Evolutionary conservation across 1,284 basidiomycete species (phyloP), one percentile per base, ranked within the genome.

Genomic region (Anthracocystis setariae): DNA sequence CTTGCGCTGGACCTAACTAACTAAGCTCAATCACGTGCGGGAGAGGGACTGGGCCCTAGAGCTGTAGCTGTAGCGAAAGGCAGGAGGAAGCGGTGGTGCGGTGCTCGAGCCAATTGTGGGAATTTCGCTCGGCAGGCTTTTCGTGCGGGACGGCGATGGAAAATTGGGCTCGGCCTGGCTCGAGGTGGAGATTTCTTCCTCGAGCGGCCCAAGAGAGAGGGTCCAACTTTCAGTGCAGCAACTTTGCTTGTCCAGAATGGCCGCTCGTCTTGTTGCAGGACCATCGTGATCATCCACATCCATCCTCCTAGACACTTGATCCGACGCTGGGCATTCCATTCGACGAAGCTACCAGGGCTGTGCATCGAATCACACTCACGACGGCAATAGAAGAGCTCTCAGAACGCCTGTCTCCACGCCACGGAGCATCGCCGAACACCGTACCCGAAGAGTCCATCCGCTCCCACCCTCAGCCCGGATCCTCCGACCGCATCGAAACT

Each of bases 31-130:
- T 61, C 59, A 61, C 59, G 59, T 61, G 59, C 59, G 13, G 38
- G 17, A 23, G n/a, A 13, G 9, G 32, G 23, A n/a, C 12, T 10
- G 17, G 20, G 50, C n/a, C 1, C 10, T 24, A 18, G n/a, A 42
- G 40, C 18, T 21, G 3, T 8, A 15, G 9, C 23, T 43, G 13
- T 18, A n/a, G n/a, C n/a, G n/a, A n/a, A n/a, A n/a, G n/a, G n/a
- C n/a, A n/a, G n/a, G n/a, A n/a, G n/a, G n/a, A n/a, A n/a, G n/a
- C n/a, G n/a, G n/a, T n/a, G n/a, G n/a, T n/a, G n/a, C n/a, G 18
- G 23, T 45, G 60, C 60, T 63, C 60, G 53, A 63, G 60, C 60
- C 60, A 63, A 27, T 20, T 45, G 35, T 35, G n/a, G 7, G 20
- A 23, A 8, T 45, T 29, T 29, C 17, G 13, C 43, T 8, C 33